These are phyloP conservation scores for Ramularia endophylla DNA, from an alignment of 2,329 filamentous ascomycete species.

Conservation along the genomic window DNA sequence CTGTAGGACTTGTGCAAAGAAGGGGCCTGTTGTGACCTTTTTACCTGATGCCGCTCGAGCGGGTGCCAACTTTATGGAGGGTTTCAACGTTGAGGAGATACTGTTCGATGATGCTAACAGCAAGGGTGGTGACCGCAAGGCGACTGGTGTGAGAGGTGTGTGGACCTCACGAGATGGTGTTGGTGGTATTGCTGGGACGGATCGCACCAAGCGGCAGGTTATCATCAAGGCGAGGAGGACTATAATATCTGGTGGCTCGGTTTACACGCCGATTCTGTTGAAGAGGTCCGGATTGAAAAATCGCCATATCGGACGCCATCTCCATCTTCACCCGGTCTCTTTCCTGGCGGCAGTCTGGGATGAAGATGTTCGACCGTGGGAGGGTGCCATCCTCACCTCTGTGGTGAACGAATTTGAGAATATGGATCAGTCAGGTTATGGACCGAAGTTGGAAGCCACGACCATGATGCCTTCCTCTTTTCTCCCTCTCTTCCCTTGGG, in stretches of 20 bases:
- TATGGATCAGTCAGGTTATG: constrained; percentile 72
- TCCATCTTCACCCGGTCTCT: constrained; percentile 71
- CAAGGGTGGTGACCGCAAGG: constrained; percentile 45
- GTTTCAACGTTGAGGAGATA: constrained; percentile 65
- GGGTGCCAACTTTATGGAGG: constrained; percentile 78
- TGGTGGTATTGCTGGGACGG: constrained; percentile 51
- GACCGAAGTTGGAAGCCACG: constrained; percentile 71
- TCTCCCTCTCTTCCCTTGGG: constrained; percentile 61
- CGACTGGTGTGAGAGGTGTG: constrained; percentile 64
- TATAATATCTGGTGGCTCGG: constrained; percentile 67
- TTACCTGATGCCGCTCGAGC: constrained; percentile 71
- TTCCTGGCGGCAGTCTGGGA: constrained; percentile 57
- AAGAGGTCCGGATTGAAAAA: constrained; percentile 76
- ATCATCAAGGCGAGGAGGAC: constrained; percentile 74
- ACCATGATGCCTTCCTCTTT: constrained; percentile 67
- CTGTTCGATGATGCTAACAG: constrained; percentile 54
- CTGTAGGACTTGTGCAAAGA: constrained; percentile 64
- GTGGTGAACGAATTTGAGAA: constrained; percentile 75
- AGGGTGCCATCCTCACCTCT: constrained; percentile 72
- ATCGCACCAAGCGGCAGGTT: constrained; percentile 53
- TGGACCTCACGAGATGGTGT: constrained; percentile 68
- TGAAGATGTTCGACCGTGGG: constrained; percentile 57
- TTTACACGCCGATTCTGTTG: constrained; percentile 72
- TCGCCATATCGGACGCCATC: constrained; percentile 71
- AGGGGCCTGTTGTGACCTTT: constrained; percentile 70